These are phyloP conservation scores for Sclerotinia trifoliorum DNA, from an alignment of 2,329 filamentous ascomycete genomes.

Conservation along the genomic window DNA sequence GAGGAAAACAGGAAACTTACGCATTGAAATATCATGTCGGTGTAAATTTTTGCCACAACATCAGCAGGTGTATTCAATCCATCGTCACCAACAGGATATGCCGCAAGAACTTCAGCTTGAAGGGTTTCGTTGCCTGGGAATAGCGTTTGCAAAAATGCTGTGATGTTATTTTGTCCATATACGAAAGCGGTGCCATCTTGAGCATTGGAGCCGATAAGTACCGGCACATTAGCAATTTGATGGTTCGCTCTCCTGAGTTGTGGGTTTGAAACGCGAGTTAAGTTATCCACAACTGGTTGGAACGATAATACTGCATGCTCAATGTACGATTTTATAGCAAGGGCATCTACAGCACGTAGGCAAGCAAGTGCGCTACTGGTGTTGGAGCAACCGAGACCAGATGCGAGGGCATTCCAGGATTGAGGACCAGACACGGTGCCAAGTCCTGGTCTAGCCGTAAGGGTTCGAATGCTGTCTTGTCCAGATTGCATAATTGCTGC, in stretches of 20 bases:
- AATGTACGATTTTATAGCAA: slow-evolving; percentile 11
- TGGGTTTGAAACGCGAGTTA: slow-evolving; percentile 11
- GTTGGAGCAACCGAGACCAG: background rate
- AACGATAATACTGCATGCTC: slow-evolving; percentile 7
- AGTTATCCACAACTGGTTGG: background rate
- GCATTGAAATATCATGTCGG: slow-evolving; percentile 17
- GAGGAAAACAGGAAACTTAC: slow-evolving; percentile 2
- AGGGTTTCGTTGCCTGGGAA: background rate
- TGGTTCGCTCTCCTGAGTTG: background rate
- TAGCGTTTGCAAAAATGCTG: background rate
- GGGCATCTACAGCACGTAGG: slow-evolving; percentile 8
- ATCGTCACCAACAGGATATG: background rate
- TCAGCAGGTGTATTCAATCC: background rate
- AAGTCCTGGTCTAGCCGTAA: background rate
- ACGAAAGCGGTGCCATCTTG: slow-evolving; percentile 9
- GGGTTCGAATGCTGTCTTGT: slow-evolving; percentile 8
- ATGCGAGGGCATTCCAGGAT: slow-evolving; percentile 15
- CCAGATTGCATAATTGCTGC: slow-evolving; percentile 78
- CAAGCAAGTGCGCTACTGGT: slow-evolving; percentile 2
- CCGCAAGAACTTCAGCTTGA: background rate
- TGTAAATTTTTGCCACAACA: background rate
- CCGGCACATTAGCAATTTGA: slow-evolving; percentile 16
- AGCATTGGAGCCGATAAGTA: slow-evolving; percentile 16
- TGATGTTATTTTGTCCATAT: slow-evolving; percentile 11
- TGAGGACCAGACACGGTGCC: background rate